A percentile compares a stretch with the other conserved stretches of the same genome.
phyloP scores from a whole-genome alignment of 495 filamentous ascomycete genomes.

The Jackrogersella multiformis region DNA sequence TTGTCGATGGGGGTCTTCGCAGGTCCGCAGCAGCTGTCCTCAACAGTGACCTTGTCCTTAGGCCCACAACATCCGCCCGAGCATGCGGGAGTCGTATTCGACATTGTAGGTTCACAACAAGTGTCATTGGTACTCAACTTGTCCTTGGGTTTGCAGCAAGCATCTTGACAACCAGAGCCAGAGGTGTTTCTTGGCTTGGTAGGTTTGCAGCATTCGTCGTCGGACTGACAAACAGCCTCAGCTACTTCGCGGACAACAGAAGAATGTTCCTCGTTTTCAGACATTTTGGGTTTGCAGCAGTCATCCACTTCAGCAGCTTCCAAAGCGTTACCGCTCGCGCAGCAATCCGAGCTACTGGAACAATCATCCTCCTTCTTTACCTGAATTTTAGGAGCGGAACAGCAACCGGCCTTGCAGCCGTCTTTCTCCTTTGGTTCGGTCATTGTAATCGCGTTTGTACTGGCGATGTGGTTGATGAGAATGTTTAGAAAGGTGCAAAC shows the following conservation, averaged over 20 bases:
- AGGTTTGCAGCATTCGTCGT: constrained; percentile 24
- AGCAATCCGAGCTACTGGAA: constrained; percentile 18
- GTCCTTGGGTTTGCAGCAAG: constrained; percentile 18
- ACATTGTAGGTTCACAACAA: constrained; percentile 2
- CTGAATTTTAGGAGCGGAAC: constrained; percentile 8
- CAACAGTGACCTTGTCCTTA: background rate
- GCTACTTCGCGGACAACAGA: background rate
- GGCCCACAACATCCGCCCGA: constrained; percentile 1
- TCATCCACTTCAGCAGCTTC: constrained; percentile 6
- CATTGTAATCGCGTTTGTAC: constrained; percentile 7
- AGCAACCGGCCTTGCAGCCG: constrained; percentile 24
- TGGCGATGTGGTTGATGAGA: background rate
- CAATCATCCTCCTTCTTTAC: constrained; percentile 6
- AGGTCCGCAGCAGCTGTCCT: constrained; percentile 27
- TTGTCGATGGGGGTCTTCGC: background rate
- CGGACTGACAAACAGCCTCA: background rate
- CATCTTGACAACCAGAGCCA: constrained; percentile 20
- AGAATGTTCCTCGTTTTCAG: background rate
- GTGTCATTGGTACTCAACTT: background rate
- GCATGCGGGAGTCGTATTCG: background rate
- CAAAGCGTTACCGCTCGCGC: background rate
- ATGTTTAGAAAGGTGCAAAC: background rate
- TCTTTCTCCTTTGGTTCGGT: constrained; percentile 24
- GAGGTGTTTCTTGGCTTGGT: constrained; percentile 1
- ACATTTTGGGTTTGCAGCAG: background rate